These are phyloP conservation scores for Scedosporium apiospermum DNA, from an alignment of 2,329 filamentous ascomycete genomes.

Conservation along the genomic window DNA sequence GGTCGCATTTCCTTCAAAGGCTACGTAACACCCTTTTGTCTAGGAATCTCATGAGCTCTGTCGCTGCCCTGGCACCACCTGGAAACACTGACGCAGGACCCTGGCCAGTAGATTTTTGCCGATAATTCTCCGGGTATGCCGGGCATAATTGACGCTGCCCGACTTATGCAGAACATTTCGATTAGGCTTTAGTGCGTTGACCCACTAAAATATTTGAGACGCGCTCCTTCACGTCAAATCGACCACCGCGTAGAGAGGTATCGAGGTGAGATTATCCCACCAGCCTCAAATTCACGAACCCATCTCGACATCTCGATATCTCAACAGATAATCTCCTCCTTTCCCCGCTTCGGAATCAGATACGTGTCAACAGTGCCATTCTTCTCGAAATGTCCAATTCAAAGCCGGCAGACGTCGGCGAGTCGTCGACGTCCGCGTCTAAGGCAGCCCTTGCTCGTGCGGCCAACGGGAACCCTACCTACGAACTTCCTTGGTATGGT, in stretches of 20 bases:
- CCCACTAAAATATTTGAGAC: neutral
- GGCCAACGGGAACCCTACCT: constrained; percentile 43
- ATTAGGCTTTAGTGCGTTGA: neutral
- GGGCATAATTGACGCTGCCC: no score
- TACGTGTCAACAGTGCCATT: neutral
- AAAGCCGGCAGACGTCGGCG: constrained; percentile 43
- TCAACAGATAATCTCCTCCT: neutral
- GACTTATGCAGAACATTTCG: neutral
- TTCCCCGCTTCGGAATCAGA: neutral
- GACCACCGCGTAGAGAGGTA: neutral
- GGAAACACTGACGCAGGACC: neutral
- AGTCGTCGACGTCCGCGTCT: constrained; percentile 50
- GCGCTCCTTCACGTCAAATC: neutral
- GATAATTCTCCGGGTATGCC: neutral
- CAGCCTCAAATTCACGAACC: neutral
- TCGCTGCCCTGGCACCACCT: neutral
- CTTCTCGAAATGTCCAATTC: constrained; percentile 34
- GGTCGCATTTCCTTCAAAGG: neutral
- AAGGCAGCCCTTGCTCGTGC: constrained; percentile 45
- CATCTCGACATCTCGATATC: neutral
- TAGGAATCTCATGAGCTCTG: neutral
- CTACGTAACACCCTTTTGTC: constrained; percentile 5
- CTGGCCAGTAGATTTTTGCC: neutral
- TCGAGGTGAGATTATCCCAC: neutral
- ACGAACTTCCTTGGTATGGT: constrained; percentile 70